phyloP scores from a whole-genome alignment of 2,329 filamentous ascomycete species.

The Fusarium odoratissimum region DNA sequence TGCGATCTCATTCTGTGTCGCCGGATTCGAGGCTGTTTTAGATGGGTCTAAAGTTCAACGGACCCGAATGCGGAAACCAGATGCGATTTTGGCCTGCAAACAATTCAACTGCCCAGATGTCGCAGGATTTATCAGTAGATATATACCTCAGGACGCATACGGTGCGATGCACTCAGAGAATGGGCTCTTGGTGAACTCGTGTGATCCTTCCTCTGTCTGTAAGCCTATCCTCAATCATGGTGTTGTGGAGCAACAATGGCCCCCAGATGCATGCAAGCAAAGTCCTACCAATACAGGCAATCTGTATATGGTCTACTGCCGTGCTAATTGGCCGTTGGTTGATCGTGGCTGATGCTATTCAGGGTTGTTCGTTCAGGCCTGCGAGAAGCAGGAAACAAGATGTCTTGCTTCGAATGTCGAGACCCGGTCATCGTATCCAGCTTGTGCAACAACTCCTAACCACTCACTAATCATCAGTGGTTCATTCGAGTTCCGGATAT shows the following conservation, averaged over 20 bases:
- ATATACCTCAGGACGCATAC: slow-evolving; percentile 32
- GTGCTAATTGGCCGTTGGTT: slow-evolving; percentile 14
- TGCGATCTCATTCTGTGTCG: slow-evolving; percentile 19
- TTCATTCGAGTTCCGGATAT: neutral
- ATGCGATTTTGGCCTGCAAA: slow-evolving; percentile 34
- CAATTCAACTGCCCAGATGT: slow-evolving; percentile 7
- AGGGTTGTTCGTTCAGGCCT: slow-evolving; percentile 21
- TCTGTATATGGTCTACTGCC: slow-evolving; percentile 3
- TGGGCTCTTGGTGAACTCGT: slow-evolving; percentile 6
- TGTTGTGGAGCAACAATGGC: slow-evolving; percentile 31
- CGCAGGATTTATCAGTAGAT: slow-evolving; percentile 20
- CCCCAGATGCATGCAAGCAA: slow-evolving; percentile 36
- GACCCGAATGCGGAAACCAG: slow-evolving; percentile 31
- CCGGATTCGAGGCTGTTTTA: slow-evolving; percentile 34
- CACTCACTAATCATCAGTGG: neutral
- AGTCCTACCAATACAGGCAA: slow-evolving; percentile 5
- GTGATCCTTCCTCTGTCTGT: slow-evolving; percentile 14
- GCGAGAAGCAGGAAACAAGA: slow-evolving; percentile 7
- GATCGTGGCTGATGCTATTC: slow-evolving; percentile 26
- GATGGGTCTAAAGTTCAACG: slow-evolving; percentile 32
- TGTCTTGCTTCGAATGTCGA: slow-evolving; percentile 15
- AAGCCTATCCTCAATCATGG: slow-evolving; percentile 13
- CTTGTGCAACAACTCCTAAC: slow-evolving; percentile 24
- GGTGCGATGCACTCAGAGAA: slow-evolving; percentile 18
- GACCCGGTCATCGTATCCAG: slow-evolving; percentile 21